These are phyloP conservation scores for Hyphopichia burtonii DNA, from an alignment of 1,139 yeast species.

Conservation along the genomic window DNA sequence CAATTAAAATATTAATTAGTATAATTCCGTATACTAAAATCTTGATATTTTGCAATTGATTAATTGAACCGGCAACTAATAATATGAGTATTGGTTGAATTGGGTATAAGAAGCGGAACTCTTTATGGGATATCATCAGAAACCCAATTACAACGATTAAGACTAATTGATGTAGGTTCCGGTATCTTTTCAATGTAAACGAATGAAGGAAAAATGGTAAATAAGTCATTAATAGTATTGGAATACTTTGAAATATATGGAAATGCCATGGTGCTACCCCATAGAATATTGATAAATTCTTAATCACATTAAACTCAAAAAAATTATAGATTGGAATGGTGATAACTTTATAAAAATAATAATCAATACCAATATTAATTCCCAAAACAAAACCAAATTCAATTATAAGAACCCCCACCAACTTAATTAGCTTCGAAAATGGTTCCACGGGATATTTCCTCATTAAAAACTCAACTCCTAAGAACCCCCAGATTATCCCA, in stretches of 20 bases:
- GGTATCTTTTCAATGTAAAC: conserved; percentile 10
- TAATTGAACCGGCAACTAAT: conserved; percentile 16
- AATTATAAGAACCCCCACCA: conserved; percentile 7
- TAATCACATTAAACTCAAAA: conserved; percentile 70
- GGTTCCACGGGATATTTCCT: conserved; percentile 2
- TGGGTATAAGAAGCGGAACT: conserved; percentile 86
- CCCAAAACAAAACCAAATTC: conserved; percentile 23
- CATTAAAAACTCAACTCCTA: conserved; percentile 40
- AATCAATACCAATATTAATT: conserved; percentile 51
- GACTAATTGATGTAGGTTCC: conserved; percentile 24
- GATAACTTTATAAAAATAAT: conserved; percentile 53
- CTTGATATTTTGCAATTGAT: background rate
- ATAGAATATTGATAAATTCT: conserved; percentile 75
- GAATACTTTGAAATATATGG: conserved; percentile 79
- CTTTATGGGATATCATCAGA: conserved; percentile 78
- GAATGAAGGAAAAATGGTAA: conserved; percentile 51
- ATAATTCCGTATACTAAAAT: conserved; percentile 14
- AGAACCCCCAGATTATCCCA: conserved; percentile 65
- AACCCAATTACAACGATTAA: conserved; percentile 50
- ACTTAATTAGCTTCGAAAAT: conserved; percentile 7
- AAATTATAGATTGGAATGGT: conserved; percentile 71
- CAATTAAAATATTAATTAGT: conserved; percentile 43
- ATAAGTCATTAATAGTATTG: conserved; percentile 65
- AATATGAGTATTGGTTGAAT: conserved; percentile 69
- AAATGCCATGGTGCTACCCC: conserved; percentile 88